Evolutionary conservation across 2,329 filamentous ascomycete species (phyloP).

Genomic region (Cladosporium halotolerans): DNA sequence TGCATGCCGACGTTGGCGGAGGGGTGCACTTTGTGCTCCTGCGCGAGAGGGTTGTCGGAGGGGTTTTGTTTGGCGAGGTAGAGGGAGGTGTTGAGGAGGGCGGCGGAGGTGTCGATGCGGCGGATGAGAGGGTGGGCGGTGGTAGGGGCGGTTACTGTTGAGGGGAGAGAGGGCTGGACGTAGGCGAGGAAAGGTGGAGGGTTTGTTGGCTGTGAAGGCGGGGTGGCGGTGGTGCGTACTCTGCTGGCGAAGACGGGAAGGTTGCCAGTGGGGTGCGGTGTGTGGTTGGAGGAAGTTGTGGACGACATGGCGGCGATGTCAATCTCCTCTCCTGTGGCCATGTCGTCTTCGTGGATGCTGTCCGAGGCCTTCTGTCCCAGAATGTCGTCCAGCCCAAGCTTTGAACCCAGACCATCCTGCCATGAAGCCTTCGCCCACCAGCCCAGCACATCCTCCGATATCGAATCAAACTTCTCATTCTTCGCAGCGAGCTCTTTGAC

Average conservation of each 20-base stretch:
- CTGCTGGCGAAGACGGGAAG: constrained; percentile 28
- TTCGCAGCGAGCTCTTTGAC: constrained; percentile 73
- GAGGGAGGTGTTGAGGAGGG: constrained; percentile 75
- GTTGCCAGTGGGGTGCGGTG: constrained; percentile 1
- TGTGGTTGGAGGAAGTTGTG: constrained; percentile 35
- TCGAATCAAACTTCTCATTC: constrained; percentile 77
- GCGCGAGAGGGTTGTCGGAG: constrained; percentile 57
- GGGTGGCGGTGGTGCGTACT: constrained; percentile 18
- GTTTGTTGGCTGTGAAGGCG: constrained; percentile 12
- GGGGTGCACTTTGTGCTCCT: constrained; percentile 73
- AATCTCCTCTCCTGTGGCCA: constrained; percentile 46
- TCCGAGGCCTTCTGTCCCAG: constrained; percentile 42
- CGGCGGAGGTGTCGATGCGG: constrained; percentile 78
- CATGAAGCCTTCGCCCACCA: constrained; percentile 95
- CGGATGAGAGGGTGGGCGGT: constrained; percentile 59
- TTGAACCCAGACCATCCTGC: constrained; percentile 74
- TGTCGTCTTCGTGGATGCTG: constrained; percentile 24
- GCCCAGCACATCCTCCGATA: constrained; percentile 85
- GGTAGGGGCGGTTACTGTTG: constrained; percentile 12
- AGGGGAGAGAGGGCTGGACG: constrained; percentile 55
- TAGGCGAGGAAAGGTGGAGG: constrained; percentile 66
- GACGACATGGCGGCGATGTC: constrained; percentile 34
- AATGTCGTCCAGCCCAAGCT: constrained; percentile 65
- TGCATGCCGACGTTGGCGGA: constrained; percentile 73
- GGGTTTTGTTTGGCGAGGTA: constrained; percentile 79